Evolutionary conservation across 306 rosid species (phyloP), one percentile per base, ranked within the genome.

Genomic region (Rosa persica): DNA sequence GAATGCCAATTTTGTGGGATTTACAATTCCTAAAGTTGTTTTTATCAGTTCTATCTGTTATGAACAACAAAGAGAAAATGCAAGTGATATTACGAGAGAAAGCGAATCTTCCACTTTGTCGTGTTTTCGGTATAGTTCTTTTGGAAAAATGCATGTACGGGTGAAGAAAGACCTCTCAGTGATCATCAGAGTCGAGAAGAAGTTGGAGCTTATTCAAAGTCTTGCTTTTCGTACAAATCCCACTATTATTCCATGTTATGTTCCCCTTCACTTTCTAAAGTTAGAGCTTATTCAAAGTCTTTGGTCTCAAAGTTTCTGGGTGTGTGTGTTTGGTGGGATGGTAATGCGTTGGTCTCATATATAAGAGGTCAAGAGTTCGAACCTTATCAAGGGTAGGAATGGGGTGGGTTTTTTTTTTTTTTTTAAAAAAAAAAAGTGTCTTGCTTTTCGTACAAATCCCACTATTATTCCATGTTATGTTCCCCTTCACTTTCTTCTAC

Each of bases 381-480:
- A n/a, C n/a, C n/a, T n/a, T n/a, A n/a, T n/a, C n/a, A n/a, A n/a
- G n/a, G n/a, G n/a, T n/a, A n/a, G n/a, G n/a, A n/a, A n/a, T n/a
- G n/a, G n/a, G n/a, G n/a, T n/a, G 57, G 57, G n/a, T n/a, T n/a
- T n/a, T n/a, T n/a, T n/a, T n/a, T n/a, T n/a, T n/a, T n/a, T n/a
- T n/a, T n/a, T n/a, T n/a, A n/a, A n/a, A n/a, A n/a, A n/a, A n/a
- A n/a, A n/a, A n/a, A n/a, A n/a, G n/a, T n/a, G n/a, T n/a, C n/a
- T n/a, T n/a, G n/a, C n/a, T 44, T 80, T 55, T 57, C 49, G 76
- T 75, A 75, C 80, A 49, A 36, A 49, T n/a, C 34, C 44, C 48
- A 72, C 8, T 22, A 38, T 16, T 36, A 22, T 11, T 43, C 12
- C 20, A 13, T 23, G 17, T 0, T 0, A 54, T 25, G 9, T 1